Evolutionary conservation across 257 asterid species (phyloP).

Genomic region (Thymus quinquecostatus): DNA sequence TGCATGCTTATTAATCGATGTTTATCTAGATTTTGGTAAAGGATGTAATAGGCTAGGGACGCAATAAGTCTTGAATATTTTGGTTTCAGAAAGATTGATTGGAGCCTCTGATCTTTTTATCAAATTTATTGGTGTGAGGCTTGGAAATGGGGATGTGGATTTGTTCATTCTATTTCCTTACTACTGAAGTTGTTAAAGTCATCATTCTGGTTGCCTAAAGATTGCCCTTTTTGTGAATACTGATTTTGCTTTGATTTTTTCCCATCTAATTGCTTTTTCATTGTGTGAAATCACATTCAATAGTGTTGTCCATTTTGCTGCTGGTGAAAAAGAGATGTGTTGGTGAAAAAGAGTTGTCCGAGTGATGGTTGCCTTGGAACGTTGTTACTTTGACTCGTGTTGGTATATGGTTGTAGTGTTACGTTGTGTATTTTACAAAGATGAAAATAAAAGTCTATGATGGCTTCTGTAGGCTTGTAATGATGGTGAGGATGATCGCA

Average conservation of each 20-base stretch:
- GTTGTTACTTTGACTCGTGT: neutral
- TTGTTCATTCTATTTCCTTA: neutral
- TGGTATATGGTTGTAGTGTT: constrained; percentile 12
- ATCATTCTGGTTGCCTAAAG: neutral
- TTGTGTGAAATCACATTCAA: neutral
- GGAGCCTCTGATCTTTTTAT: neutral
- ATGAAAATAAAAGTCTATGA: neutral
- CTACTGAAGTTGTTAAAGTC: neutral
- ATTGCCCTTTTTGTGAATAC: neutral
- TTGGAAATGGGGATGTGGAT: neutral
- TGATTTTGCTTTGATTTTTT: neutral
- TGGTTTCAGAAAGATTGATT: neutral
- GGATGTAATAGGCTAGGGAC: neutral
- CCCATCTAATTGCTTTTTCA: neutral
- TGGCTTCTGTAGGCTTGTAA: constrained; percentile 20
- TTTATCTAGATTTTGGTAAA: too few species aligned
- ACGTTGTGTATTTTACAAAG: neutral
- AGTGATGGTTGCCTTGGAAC: neutral
- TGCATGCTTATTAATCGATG: neutral
- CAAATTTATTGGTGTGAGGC: constrained; percentile 54
- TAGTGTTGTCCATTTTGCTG: neutral
- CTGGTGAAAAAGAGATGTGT: neutral
- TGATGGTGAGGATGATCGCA: constrained; percentile 21
- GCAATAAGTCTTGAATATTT: neutral
- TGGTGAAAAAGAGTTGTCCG: neutral